Percentiles rank a stretch among this genome's conserved stretches.
Conservation (phyloP, 1,284 basidiomycete genomes). For the Sanghuangporus baumii region DNA sequence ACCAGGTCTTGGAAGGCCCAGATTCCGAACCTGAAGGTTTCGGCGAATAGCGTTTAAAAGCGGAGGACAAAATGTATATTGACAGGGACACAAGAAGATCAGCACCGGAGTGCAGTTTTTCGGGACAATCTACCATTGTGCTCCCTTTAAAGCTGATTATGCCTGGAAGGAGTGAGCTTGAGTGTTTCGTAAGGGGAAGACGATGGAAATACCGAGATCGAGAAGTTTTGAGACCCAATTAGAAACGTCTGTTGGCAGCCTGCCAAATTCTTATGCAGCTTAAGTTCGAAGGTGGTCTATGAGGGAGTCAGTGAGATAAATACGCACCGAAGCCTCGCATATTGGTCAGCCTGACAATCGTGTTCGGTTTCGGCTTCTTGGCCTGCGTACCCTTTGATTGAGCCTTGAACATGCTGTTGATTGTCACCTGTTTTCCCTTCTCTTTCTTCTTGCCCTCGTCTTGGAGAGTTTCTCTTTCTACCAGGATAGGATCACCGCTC, state of each 20-base stretch:
- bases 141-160: constrained; percentile 58
- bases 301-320: not conserved
- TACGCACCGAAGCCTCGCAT: constrained; percentile 55
- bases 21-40: constrained; percentile 27
- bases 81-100: constrained; percentile 67
- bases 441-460: constrained; percentile 30
- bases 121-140: constrained; percentile 66
- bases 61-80: constrained; percentile 57
- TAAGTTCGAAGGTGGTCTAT: constrained; percentile 13
- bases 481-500: constrained; percentile 50
- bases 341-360: constrained; percentile 65
- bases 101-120: constrained; percentile 57
- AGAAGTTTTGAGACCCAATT: constrained; percentile 67
- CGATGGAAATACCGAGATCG: constrained; percentile 49
- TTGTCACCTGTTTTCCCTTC: constrained; percentile 55
- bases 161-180: constrained; percentile 31
- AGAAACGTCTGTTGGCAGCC: constrained; percentile 61
- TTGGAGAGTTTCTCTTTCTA: constrained; percentile 50
- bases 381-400: constrained; percentile 36
- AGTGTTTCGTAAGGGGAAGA: constrained; percentile 3
- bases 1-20: constrained; percentile 32
- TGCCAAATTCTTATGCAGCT: constrained; percentile 56
- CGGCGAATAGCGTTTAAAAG: constrained; percentile 41
- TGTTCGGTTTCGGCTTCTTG: constrained; percentile 54
- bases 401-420: constrained; percentile 58